Evolutionary conservation across 805 yeast species (phyloP).

Genomic region (Yarrowia bubula): DNA sequence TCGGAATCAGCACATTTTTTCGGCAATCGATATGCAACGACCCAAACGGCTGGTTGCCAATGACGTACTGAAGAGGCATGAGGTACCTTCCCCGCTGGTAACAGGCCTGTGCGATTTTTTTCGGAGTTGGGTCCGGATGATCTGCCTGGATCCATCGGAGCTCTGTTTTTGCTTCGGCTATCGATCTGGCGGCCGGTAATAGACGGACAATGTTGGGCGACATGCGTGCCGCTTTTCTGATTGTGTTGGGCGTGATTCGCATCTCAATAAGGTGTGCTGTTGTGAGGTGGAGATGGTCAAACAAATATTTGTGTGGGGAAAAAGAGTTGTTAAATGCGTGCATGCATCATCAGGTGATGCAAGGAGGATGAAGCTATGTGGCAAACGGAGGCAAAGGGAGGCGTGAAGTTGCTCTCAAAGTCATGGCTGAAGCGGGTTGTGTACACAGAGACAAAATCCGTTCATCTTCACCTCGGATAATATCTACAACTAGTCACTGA

Average conservation of each 20-base stretch:
- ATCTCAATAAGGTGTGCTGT: not conserved
- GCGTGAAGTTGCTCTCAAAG: no score
- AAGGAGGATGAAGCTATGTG: no score
- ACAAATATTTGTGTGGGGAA: not conserved
- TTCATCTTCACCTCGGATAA: no score
- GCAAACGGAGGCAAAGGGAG: no score
- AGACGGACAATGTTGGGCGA: conserved; percentile 13
- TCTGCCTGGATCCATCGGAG: conserved; percentile 18
- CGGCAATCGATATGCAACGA: conserved; percentile 10
- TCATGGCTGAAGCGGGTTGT: no score
- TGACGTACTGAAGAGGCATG: conserved; percentile 3
- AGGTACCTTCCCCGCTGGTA: not conserved
- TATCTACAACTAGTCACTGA: no score
- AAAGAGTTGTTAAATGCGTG: conserved; percentile 15
- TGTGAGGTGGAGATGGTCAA: not conserved
- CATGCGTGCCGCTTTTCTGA: not conserved
- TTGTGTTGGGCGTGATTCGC: conserved; percentile 11
- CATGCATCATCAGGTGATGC: not conserved
- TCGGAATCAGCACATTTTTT: conserved; percentile 5
- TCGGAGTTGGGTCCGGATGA: conserved; percentile 20
- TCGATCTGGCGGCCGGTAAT: not conserved
- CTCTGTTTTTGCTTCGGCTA: conserved; percentile 4
- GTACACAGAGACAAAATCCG: no score
- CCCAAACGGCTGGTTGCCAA: conserved; percentile 25
- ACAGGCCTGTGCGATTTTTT: conserved; percentile 10